Conservation (phyloP, 768 basidiomycete genomes). For the Lepiota venenata region DNA sequence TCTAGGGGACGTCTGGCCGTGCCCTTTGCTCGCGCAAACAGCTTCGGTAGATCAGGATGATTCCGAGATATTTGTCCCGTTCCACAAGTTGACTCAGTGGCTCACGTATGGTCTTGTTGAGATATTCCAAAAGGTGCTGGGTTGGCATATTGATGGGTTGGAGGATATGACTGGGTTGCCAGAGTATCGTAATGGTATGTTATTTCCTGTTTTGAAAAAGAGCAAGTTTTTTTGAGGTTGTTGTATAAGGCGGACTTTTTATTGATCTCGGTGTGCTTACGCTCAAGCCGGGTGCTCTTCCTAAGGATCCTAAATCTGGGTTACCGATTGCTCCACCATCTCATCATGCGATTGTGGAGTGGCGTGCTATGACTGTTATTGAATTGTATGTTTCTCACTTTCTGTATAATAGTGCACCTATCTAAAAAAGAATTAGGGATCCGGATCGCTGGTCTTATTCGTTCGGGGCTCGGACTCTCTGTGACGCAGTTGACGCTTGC, state of each 20-base stretch:
- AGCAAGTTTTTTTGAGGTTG: too few relatives aligned
- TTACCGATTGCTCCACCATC: conserved; percentile 69
- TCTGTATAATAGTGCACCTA: too few relatives aligned
- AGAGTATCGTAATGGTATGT: conserved; percentile 88
- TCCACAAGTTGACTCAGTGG: conserved; percentile 97
- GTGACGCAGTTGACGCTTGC: conserved; percentile 63
- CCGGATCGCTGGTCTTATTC: conserved; percentile 70
- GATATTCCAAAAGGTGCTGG: conserved; percentile 70
- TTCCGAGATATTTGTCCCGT: conserved; percentile 76
- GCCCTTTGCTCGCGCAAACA: conserved; percentile 42
- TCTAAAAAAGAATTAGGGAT: too few relatives aligned
- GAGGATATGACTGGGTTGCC: conserved; percentile 91
- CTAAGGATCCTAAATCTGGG: conserved; percentile 42
- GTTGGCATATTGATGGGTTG: conserved; percentile 79
- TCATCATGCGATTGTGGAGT: conserved; percentile 92
- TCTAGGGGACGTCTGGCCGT: conserved; percentile 95
- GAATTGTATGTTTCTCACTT: conserved; percentile 69
- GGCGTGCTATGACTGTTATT: conserved; percentile 95
- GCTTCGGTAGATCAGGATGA: conserved; percentile 31
- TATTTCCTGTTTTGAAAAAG: not conserved
- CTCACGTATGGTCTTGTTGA: conserved; percentile 87
- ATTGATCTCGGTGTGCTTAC: conserved; percentile 79
- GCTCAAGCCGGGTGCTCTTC: conserved; percentile 56
- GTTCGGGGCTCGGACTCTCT: conserved; percentile 49
- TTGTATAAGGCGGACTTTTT: conserved; percentile 90